These are phyloP conservation scores for Arachis monticola DNA, from an alignment of 331 rosid species.

Conservation along the genomic window DNA sequence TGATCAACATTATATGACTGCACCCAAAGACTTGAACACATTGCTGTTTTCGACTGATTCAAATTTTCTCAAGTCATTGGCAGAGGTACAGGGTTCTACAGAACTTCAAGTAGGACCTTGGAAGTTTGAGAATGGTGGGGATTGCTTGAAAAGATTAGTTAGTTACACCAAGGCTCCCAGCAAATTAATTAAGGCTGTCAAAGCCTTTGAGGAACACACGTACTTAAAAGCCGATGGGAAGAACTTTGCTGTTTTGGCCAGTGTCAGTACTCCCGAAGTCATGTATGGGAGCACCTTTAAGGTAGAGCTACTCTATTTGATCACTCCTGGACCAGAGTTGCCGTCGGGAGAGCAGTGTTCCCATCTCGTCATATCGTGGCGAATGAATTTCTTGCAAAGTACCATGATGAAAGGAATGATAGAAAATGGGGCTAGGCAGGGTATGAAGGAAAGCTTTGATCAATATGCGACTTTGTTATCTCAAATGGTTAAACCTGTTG, in stretches of 20 bases:
- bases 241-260: slow-evolving; percentile 67
- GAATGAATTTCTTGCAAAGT: slow-evolving; percentile 86
- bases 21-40: slow-evolving; percentile 72
- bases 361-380: slow-evolving; percentile 84
- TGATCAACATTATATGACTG: slow-evolving; percentile 68
- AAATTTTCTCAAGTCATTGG: slow-evolving; percentile 65
- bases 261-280: slow-evolving; percentile 86
- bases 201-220: slow-evolving; percentile 84
- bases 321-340: slow-evolving; percentile 87
- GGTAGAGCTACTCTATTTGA: slow-evolving; percentile 72
- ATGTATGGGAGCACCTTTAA: slow-evolving; percentile 82
- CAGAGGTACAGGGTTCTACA: slow-evolving; percentile 77
- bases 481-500: slow-evolving; percentile 74
- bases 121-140: slow-evolving; percentile 75
- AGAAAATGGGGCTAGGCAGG: slow-evolving; percentile 90
- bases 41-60: slow-evolving; percentile 76
- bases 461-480: slow-evolving; percentile 74
- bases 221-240: slow-evolving; percentile 93
- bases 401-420: slow-evolving; percentile 98
- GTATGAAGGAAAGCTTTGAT: slow-evolving; percentile 87
- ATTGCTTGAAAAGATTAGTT: slow-evolving; percentile 67
- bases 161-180: slow-evolving; percentile 76
- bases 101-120: slow-evolving; percentile 77
- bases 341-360: slow-evolving; percentile 85
- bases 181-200: slow-evolving; percentile 78